Conservation (phyloP, 768 basidiomycete species). For the Termitomyces titanicus region DNA sequence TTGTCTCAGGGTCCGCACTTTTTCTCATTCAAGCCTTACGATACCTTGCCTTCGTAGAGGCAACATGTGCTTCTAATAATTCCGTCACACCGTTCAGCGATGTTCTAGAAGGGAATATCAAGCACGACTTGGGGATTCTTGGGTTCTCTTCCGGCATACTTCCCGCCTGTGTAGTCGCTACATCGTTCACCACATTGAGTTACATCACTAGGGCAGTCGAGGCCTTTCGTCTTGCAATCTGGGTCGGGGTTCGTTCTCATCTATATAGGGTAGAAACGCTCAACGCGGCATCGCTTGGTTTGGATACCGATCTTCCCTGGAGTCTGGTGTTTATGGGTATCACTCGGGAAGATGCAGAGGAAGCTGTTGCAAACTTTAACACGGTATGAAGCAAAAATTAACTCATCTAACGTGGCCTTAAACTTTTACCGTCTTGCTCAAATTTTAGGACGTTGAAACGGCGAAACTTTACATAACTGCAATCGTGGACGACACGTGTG, state of each 20-base stretch:
- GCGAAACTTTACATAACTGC: constrained; percentile 45
- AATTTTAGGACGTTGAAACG: constrained; percentile 10
- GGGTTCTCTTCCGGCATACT: constrained; percentile 60
- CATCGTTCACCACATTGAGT: constrained; percentile 34
- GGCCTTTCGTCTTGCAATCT: constrained; percentile 47
- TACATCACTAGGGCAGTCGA: constrained; percentile 44
- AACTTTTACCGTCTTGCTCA: constrained; percentile 2
- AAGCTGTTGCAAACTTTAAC: constrained; percentile 15
- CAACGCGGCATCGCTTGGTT: constrained; percentile 22
- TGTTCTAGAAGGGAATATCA: constrained; percentile 31
- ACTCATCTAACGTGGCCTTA: constrained; percentile 6
- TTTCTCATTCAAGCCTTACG: constrained; percentile 50
- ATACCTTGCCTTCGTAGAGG: constrained; percentile 40
- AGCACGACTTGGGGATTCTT: constrained; percentile 34
- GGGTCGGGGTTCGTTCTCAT: constrained; percentile 46
- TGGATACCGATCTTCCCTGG: constrained; percentile 20
- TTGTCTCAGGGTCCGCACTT: constrained; percentile 45
- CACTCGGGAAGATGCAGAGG: constrained; percentile 28
- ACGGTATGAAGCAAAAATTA: constrained; percentile 11
- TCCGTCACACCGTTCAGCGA: constrained; percentile 24
- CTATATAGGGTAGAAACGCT: constrained; percentile 22
- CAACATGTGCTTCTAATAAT: constrained; percentile 9
- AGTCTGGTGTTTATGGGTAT: constrained; percentile 20
- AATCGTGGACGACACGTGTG: constrained; percentile 39
- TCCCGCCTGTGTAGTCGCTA: constrained; percentile 47